phyloP scores from a whole-genome alignment of 2,329 filamentous ascomycete genomes.

The Colletotrichum sp. region DNA sequence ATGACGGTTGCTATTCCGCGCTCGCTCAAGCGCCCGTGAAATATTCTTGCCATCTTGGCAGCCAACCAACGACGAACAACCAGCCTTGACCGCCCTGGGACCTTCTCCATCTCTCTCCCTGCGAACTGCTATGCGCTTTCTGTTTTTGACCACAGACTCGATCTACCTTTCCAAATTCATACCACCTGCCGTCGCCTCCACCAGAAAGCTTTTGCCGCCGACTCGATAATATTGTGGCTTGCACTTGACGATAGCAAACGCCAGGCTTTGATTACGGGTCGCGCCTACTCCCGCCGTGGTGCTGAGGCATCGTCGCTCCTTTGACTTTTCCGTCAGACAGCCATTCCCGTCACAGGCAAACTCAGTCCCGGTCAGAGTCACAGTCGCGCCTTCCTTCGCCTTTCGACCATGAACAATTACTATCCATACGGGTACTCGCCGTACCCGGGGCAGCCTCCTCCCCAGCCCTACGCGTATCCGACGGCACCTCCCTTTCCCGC shows the following conservation, averaged over 20 bases:
- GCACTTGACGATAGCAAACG: neutral
- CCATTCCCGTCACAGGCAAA: neutral
- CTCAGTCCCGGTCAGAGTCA: neutral
- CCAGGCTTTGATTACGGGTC: neutral
- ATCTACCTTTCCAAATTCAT: neutral
- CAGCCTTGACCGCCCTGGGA: neutral
- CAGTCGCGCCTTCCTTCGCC: neutral
- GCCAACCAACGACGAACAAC: neutral
- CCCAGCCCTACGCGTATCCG: conserved; percentile 14
- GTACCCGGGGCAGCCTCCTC: conserved; percentile 28
- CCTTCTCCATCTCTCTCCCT: neutral
- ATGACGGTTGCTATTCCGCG: conserved; percentile 11
- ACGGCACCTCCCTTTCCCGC: neutral
- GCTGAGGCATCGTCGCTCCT: neutral
- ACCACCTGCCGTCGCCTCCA: neutral
- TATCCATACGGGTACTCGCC: conserved; percentile 41
- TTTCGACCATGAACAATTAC: conserved; percentile 39
- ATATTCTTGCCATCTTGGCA: conserved; percentile 6
- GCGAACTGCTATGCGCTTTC: conserved; percentile 9
- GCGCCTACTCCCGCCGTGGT: neutral
- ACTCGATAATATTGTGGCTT: neutral
- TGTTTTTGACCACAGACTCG: neutral
- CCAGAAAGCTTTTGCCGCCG: neutral
- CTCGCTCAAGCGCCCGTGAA: conserved; percentile 8
- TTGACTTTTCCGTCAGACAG: neutral